phyloP scores from a whole-genome alignment of 805 yeast genomes.

The Starmerella bacillaris region DNA sequence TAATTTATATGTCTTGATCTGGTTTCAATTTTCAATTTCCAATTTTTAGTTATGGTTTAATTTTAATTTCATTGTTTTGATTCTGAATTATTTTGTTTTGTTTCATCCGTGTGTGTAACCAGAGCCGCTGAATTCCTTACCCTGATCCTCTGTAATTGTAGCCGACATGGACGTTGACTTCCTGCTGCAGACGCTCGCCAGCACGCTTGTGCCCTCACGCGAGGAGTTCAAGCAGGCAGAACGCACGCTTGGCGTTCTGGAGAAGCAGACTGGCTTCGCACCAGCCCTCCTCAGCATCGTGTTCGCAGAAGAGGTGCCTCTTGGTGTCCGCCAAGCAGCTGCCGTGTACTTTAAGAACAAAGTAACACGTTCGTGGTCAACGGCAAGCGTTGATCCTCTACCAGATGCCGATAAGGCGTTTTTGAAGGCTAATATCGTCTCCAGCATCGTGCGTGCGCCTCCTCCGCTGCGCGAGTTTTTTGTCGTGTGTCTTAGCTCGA shows the following conservation, averaged over 20 bases:
- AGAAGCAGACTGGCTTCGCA: constrained; percentile 49
- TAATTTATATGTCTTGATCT: too few relatives aligned
- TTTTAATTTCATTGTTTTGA: too few relatives aligned
- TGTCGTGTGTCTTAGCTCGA: constrained; percentile 24
- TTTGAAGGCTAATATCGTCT: constrained; percentile 49
- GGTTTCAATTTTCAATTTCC: too few relatives aligned
- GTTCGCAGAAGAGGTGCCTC: constrained; percentile 32
- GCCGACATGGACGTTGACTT: constrained; percentile 46
- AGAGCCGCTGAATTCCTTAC: too few relatives aligned
- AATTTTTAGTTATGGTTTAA: too few relatives aligned
- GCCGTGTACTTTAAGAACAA: constrained; percentile 72
- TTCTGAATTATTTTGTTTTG: too few relatives aligned
- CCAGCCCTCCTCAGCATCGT: constrained; percentile 70
- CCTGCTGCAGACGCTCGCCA: constrained; percentile 58
- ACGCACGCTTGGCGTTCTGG: constrained; percentile 37
- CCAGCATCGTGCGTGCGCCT: constrained; percentile 37
- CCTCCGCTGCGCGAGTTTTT: constrained; percentile 28
- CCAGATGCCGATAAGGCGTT: constrained; percentile 47
- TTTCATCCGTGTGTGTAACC: too few relatives aligned
- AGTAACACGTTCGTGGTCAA: constrained; percentile 44
- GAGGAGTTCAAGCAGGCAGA: constrained; percentile 59
- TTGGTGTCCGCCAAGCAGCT: constrained; percentile 46
- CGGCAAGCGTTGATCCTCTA: constrained; percentile 9
- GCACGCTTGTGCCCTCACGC: constrained; percentile 43
- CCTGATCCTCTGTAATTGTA: too few relatives aligned